These are phyloP conservation scores for Chytriomyces sp. DNA, from an alignment of 192 early-diverging fungal species.

Conservation along the genomic window DNA sequence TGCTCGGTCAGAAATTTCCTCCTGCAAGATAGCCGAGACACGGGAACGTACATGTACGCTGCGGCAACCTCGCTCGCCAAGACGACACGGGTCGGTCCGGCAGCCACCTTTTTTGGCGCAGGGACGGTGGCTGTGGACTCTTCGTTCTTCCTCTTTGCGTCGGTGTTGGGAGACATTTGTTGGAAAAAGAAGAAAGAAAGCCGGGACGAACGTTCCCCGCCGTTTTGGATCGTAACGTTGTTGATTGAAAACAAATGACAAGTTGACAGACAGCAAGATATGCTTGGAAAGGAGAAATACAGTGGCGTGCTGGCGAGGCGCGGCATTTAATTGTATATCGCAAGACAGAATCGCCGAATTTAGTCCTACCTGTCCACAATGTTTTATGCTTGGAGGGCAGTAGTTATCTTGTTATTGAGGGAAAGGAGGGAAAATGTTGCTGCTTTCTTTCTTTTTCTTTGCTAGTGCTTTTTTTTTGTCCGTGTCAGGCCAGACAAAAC, in stretches of 20 bases:
- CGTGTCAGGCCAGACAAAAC: background rate
- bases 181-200: background rate
- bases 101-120: background rate
- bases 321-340: too few species aligned
- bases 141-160: background rate
- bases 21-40: background rate
- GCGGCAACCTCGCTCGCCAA: conserved; percentile 65
- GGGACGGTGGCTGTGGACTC: background rate
- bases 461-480: background rate
- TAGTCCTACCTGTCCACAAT: too few species aligned
- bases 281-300: too few species aligned
- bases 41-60: conserved; percentile 60
- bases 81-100: conserved; percentile 40
- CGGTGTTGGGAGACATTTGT: background rate
- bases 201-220: too few species aligned
- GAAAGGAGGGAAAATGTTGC: background rate
- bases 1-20: background rate
- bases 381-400: too few species aligned
- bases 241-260: too few species aligned
- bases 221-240: too few species aligned
- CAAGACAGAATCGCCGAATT: too few species aligned
- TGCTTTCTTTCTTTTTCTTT: background rate
- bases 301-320: too few species aligned
- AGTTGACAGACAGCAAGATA: too few species aligned
- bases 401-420: too few species aligned